Base-by-base conservation (phyloP, 306 rosid genomes). In the Lathyrus tuberosus region DNA sequence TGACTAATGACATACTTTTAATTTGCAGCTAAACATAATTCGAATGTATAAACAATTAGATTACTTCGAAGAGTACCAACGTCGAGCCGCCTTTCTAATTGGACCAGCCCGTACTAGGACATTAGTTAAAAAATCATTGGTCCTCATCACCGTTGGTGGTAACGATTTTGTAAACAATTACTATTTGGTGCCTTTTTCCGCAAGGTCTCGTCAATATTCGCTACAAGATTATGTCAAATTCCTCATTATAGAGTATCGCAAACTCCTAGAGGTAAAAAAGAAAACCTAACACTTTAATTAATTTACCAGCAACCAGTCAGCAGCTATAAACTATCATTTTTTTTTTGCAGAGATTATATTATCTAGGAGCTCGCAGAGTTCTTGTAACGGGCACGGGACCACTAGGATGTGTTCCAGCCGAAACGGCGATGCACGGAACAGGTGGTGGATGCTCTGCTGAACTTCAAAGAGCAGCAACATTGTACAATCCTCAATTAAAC, bases 91-190 rank as follows among this genome's bases (percentile, higher is more conserved):
- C 4, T 71, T 69, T 9, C 69, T 56, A 12, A 73, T 86, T n/a
- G 90, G 96, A 49, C 41, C 47, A 18, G 54, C 20, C 0, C 49
- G 44, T 7, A 43, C 87, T 6, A 81, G 44, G 61, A 57, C 56
- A 58, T 84, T 86, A 2, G 83, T 90, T 38, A 78, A 78, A 51
- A 74, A 73, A 71, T 87, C 91, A 9, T 78, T 87, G 17, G 80
- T 87, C 40, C 89, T 87, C 14, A 81, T 87, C 79, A 80, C 83
- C 2, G 88, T 84, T 1, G 88, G 90, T 31, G 91, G 91, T 53
- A 90, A 84, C 44, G 94, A 87, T 65, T 90, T 90, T 22, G 96
- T 90, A 0, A 90, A 87, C 86, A 87, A 90, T 76, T 90, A 86
- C 79, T 82, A 82, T 67, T 71, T 86, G 72, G 82, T 78, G 17